A percentile compares a stretch with the other conserved stretches of the same genome.
Conservation (phyloP, 306 rosid species). For the Abrus pulchellus region DNA sequence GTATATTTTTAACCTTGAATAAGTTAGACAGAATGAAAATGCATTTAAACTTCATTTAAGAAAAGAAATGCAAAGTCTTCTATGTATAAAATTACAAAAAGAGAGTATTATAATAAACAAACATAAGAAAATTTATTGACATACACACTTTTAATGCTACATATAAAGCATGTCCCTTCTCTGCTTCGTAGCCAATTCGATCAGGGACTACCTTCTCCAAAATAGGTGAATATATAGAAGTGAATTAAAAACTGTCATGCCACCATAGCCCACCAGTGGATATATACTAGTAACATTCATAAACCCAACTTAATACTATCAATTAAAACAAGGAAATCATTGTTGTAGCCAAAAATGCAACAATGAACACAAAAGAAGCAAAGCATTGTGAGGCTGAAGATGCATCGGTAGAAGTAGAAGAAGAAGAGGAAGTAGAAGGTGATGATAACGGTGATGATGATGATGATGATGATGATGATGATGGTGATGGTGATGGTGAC, state of each 20-base stretch:
- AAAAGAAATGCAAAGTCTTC: too few species aligned
- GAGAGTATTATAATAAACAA: neutral
- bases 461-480: slow-evolving; percentile 38
- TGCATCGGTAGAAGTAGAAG: slow-evolving; percentile 49
- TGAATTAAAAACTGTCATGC: slow-evolving; percentile 12
- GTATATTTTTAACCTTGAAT: too few species aligned
- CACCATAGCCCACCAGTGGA: neutral
- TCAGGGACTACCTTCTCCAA: neutral
- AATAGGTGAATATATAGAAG: neutral
- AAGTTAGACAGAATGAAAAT: too few species aligned
- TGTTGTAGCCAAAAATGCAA: slow-evolving; percentile 42
- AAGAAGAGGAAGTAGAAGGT: slow-evolving; percentile 29
- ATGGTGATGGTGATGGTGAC: slow-evolving; percentile 20
- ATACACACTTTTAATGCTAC: neutral
- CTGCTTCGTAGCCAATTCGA: neutral
- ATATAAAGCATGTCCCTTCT: neutral
- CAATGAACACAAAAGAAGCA: slow-evolving; percentile 33
- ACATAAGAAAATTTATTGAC: neutral
- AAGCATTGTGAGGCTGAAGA: slow-evolving; percentile 50
- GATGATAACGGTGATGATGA: slow-evolving; percentile 52
- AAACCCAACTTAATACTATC: slow-evolving; percentile 5
- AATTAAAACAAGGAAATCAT: slow-evolving; percentile 41
- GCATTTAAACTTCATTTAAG: too few species aligned
- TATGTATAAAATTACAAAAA: neutral
- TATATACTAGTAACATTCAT: neutral